Evolutionary conservation across 108 stramenopile genomes (phyloP), one percentile per base, ranked within the genome.

Genomic region (Cyclotella atomus): DNA sequence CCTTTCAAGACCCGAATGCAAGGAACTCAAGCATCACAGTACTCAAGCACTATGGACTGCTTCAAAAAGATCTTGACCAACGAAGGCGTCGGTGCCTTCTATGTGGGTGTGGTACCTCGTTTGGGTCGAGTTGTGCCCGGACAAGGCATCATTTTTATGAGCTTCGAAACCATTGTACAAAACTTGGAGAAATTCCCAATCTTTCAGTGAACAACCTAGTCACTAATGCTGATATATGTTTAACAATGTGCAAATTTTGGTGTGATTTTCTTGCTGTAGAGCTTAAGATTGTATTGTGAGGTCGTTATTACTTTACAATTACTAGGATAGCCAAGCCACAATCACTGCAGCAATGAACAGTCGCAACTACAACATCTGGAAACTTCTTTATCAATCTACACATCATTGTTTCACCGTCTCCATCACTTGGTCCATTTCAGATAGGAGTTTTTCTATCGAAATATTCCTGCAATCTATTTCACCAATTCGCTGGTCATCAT

Each of bases 71-170:
- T 99, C 33, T n/a, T 93, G 33, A 19, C 64, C 30, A 82, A 89
- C 3, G 99, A 99, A 79, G 99, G 99, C 27, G 21, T 91, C 9
- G 76, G 71, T 1, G 97, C 95, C 35, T 88, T 98, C n/a, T 98
- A 97, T 84, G 93, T 88, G 30, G 99, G 99, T 8, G 83, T 96
- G 33, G 79, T 97, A n/a, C 96, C 99, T 46, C 84, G 99, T 25
- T 70, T 93, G 10, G 93, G 95, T 2, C 81, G 98, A 36, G 98
- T 98, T 17, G 91, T 98, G 27, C 98, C 98, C 20, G 98, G 98
- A 17, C 98, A 97, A 76, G 98, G 98, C n/a, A 96, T 98, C 38
- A 98, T 98, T 69, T 98, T 98, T 69, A 95, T 97, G 93, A 92
- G 94, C 41, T 97, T 96, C 83, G 97, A 98, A 65, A 81, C 88